Conservation (phyloP, 495 filamentous ascomycete genomes). For the Daldinia childiae region DNA sequence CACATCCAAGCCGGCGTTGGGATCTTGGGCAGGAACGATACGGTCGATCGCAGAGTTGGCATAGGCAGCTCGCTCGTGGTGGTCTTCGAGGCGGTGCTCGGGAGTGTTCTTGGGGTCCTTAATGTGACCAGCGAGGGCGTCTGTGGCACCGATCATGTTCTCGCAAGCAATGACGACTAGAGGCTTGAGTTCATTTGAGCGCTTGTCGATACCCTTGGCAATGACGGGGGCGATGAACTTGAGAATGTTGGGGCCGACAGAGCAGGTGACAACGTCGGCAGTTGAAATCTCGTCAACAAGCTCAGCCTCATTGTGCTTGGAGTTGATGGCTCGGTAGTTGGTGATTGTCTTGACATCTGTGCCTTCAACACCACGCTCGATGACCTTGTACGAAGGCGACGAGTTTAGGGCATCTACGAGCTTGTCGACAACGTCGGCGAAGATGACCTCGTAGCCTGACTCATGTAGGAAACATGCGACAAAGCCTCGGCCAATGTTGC, state of each 20-base stretch:
- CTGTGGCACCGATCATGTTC: constrained; percentile 93
- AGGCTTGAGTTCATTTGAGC: constrained; percentile 71
- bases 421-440: constrained; percentile 87
- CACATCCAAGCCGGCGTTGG: constrained; percentile 83
- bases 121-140: constrained; percentile 82
- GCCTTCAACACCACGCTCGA: constrained; percentile 88
- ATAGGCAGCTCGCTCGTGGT: constrained; percentile 76
- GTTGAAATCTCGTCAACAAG: constrained; percentile 84
- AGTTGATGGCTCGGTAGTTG: constrained; percentile 96
- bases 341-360: constrained; percentile 83
- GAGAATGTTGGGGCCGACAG: constrained; percentile 94
- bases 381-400: constrained; percentile 82
- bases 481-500: constrained; percentile 80
- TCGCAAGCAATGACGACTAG: constrained; percentile 96
- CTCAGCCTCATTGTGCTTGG: constrained; percentile 79
- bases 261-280: constrained; percentile 92
- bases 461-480: constrained; percentile 78
- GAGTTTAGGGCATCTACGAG: constrained; percentile 81
- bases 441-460: constrained; percentile 90
- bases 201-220: constrained; percentile 85
- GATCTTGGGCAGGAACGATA: constrained; percentile 89
- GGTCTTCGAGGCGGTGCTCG: constrained; percentile 64
- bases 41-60: constrained; percentile 98
- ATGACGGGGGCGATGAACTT: constrained; percentile 95
- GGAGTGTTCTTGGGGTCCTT: constrained; percentile 73